Percentiles rank a stretch among this genome's conserved stretches.
Conservation (phyloP, 805 yeast species). For the Yarrowia deformans region DNA sequence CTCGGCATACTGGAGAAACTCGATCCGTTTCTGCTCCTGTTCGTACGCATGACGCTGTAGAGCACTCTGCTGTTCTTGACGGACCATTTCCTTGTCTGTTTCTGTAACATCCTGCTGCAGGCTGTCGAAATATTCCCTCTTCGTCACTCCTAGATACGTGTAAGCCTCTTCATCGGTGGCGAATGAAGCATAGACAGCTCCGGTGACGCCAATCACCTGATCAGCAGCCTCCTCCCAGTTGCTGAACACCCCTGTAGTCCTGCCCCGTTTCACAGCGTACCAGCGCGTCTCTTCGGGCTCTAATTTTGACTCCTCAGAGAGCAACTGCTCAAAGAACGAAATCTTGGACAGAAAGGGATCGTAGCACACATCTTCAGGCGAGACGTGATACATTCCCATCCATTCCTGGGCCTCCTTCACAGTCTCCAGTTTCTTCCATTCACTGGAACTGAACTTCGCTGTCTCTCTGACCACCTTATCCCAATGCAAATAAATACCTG, state of each 20-base stretch:
- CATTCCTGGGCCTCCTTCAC: background rate
- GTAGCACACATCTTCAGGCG: background rate
- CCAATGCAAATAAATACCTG: constrained; percentile 21
- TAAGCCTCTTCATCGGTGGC: background rate
- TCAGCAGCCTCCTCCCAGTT: constrained; percentile 11
- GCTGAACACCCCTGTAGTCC: background rate
- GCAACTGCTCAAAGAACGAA: background rate
- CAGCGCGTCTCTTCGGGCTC: background rate
- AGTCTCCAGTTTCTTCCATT: constrained; percentile 1
- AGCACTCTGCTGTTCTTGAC: no score
- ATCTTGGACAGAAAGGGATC: background rate
- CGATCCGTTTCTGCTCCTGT: background rate
- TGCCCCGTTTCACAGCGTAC: background rate
- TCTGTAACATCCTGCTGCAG: background rate
- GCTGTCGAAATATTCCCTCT: background rate
- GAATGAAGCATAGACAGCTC: background rate
- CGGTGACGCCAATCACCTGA: background rate
- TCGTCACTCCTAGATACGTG: background rate
- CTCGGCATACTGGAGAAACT: background rate
- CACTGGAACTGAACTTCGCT: background rate
- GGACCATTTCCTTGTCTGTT: background rate
- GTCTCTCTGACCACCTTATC: background rate
- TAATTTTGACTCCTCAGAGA: background rate
- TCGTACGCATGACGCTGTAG: background rate
- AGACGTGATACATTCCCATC: constrained; percentile 1